Percentiles rank a stretch among this genome's conserved stretches.
phyloP scores from a whole-genome alignment of 768 basidiomycete species.

The Thelephora ganbajun region DNA sequence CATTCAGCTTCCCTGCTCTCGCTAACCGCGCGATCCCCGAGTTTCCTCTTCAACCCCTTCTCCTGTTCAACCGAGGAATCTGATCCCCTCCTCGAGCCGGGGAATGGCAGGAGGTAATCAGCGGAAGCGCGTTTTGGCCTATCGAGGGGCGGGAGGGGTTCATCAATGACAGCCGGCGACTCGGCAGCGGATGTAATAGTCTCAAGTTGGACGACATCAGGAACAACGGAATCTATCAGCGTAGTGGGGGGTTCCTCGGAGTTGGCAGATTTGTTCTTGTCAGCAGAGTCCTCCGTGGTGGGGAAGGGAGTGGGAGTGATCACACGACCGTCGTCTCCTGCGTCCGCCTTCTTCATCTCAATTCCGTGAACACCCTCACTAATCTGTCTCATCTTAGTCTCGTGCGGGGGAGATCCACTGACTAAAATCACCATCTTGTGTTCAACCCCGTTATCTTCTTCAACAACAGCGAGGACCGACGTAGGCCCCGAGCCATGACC shows the following conservation, averaged over 20 bases:
- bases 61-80: conserved; percentile 21
- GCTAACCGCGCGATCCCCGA: conserved; percentile 53
- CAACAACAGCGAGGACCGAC: conserved; percentile 13
- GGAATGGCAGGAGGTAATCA: neutral
- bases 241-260: neutral
- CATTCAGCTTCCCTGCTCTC: conserved; percentile 19
- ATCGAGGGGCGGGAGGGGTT: neutral
- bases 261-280: neutral
- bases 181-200: neutral
- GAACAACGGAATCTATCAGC: no score
- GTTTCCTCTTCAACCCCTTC: conserved; percentile 58
- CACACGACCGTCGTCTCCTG: conserved; percentile 4
- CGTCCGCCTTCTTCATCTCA: conserved; percentile 25
- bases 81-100: neutral
- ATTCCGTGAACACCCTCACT: conserved; percentile 71
- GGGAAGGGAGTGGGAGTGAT: neutral
- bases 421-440: conserved; percentile 1
- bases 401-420: conserved; percentile 57
- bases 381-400: conserved; percentile 67
- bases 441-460: neutral
- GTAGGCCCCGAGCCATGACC: conserved; percentile 22
- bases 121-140: neutral
- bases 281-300: neutral
- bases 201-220: neutral
- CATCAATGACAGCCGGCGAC: neutral